phyloP scores from a whole-genome alignment of 768 basidiomycete genomes.

The Pleurotus citrinopileatus region DNA sequence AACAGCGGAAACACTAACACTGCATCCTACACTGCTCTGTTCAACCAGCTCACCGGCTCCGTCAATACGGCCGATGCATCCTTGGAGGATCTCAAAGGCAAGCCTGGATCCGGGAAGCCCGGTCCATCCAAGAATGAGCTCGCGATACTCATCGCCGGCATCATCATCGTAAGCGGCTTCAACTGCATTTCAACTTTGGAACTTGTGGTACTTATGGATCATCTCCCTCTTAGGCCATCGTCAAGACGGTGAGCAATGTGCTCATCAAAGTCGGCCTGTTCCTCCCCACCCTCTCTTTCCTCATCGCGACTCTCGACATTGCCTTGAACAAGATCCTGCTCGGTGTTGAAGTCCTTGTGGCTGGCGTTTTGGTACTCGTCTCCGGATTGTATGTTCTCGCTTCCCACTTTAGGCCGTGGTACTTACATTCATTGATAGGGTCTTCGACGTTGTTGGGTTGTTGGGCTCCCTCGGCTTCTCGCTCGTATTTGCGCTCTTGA shows the following conservation, averaged over 20 bases:
- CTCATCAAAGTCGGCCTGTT: constrained; percentile 17
- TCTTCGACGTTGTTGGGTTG: constrained; percentile 4
- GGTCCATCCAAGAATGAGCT: constrained; percentile 23
- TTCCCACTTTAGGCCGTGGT: neutral
- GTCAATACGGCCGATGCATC: constrained; percentile 20
- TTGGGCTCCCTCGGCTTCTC: constrained; percentile 8
- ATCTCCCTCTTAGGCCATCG: constrained; percentile 16
- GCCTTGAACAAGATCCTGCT: constrained; percentile 21
- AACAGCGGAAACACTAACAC: constrained; percentile 16
- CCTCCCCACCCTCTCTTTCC: constrained; percentile 20
- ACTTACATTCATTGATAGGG: neutral
- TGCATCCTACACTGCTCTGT: constrained; percentile 19
- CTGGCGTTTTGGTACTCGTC: constrained; percentile 26
- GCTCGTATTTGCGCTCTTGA: neutral
- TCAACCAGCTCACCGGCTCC: constrained; percentile 18
- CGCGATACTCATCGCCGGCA: constrained; percentile 21
- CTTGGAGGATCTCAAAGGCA: constrained; percentile 16
- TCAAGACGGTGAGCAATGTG: constrained; percentile 17
- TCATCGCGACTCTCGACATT: constrained; percentile 22
- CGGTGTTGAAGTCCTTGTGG: constrained; percentile 24
- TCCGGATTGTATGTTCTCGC: constrained; percentile 18
- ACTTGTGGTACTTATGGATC: neutral
- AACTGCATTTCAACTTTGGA: neutral
- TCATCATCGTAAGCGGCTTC: constrained; percentile 19
- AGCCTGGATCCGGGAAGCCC: constrained; percentile 12